A percentile compares a stretch with the other conserved stretches of the same genome.
These are phyloP conservation scores for Chionographis japonica DNA, from an alignment of 106 monocot species.

Conservation along the genomic window DNA sequence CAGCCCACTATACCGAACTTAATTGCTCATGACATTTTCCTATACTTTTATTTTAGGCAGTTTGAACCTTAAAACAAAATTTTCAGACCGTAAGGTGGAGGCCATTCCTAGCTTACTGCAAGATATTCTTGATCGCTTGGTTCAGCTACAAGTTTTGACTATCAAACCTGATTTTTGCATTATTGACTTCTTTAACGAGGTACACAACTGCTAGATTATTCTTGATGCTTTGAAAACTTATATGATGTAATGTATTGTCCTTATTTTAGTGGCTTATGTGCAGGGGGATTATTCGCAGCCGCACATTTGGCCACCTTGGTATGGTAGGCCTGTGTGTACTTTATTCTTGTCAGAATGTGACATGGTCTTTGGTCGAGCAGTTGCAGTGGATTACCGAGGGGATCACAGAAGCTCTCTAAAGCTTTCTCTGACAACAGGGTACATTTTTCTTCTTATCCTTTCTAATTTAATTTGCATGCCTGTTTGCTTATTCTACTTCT, in stretches of 20 bases:
- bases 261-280: constrained; percentile 3
- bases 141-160: constrained; percentile 33
- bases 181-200: constrained; percentile 70
- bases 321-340: constrained; percentile 59
- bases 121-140: constrained; percentile 34
- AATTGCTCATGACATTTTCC: background rate
- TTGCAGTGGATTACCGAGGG: constrained; percentile 39
- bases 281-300: constrained; percentile 69
- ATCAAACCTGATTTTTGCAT: constrained; percentile 49
- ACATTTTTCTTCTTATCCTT: constrained; percentile 5
- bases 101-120: constrained; percentile 39
- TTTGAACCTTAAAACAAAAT: constrained; percentile 1
- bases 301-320: constrained; percentile 43
- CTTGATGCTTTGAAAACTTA: constrained; percentile 1
- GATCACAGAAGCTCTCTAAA: constrained; percentile 52
- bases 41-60: background rate
- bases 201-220: background rate
- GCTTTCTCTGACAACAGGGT: constrained; percentile 47
- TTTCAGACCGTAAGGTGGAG: constrained; percentile 52
- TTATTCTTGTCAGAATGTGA: constrained; percentile 59
- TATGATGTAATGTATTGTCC: background rate
- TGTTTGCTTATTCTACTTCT: background rate
- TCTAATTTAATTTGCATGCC: too few relatives aligned
- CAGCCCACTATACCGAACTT: background rate
- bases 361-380: constrained; percentile 56